Evolutionary conservation across 2,329 filamentous ascomycete species (phyloP), one percentile per base, ranked within the genome.

Genomic region (Xylaria sp.): DNA sequence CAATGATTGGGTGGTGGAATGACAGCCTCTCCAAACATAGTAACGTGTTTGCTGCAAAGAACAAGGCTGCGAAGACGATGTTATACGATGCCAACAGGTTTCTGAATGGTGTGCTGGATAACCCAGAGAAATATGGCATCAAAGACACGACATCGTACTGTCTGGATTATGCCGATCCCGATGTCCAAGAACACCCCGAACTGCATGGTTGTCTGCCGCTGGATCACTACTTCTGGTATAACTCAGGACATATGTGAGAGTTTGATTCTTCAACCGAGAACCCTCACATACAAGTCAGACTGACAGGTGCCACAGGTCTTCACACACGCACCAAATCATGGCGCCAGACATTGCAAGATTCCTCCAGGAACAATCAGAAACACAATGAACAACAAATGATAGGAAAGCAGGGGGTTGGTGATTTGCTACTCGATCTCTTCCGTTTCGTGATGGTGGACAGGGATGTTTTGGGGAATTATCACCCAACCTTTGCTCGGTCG

Each of bases 1-100:
- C 81, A 0, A 83, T 85, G 78, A 78, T 88, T 1, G 73, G 72
- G 0, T 80, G 79, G 75, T 88, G 83, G 76, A 84, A 86, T 70
- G 61, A 63, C 6, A 4, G 64, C 49, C 66, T 72, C 15, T 67
- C 72, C 0, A 62, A 68, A 1, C 78, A 83, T 28, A 79, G 79
- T 2, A 62, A 62, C 8, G 69, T 51, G 0, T 86, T 86, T 63
- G 71, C 75, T 7, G 48, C 54, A 0, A 25, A 66, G 10, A 69
- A 78, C 20, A 48, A 62, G 0, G 72, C 49, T 10, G 73, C 64
- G 0, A 76, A 67, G n/a, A 67, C 74, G 0, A 68, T 79, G 71
- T 56, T 79, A 0, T 79, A 78, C n/a, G 75, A 80, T 60, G 73
- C 77, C 0, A 79, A 79, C 59, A 71, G 62, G n/a, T 78, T 79